phyloP scores from a whole-genome alignment of 805 yeast species.

The Scheffersomyces ergatensis region DNA sequence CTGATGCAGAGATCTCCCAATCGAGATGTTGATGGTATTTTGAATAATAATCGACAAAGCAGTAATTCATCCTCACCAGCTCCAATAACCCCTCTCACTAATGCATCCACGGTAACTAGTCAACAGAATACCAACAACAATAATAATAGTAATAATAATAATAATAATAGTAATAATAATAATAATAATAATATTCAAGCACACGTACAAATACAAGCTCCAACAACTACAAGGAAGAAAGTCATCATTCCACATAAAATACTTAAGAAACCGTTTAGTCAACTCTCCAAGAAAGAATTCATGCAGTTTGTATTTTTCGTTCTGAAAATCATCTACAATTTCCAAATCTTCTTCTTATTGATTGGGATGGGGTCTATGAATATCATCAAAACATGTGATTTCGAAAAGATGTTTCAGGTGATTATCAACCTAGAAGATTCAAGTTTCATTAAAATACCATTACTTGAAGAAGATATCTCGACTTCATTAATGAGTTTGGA shows the following conservation, averaged over 20 bases:
- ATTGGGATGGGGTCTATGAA: slow-evolving; percentile 1
- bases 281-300: slow-evolving; percentile 34
- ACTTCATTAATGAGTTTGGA: too few relatives aligned
- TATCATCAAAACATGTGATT: slow-evolving; percentile 12
- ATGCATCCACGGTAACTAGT: background rate
- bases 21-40: slow-evolving; percentile 1
- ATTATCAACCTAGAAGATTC: slow-evolving; percentile 7
- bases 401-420: slow-evolving; percentile 7
- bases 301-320: slow-evolving; percentile 32
- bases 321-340: slow-evolving; percentile 36
- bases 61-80: background rate
- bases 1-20: slow-evolving; percentile 5
- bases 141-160: too few relatives aligned
- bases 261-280: slow-evolving; percentile 38
- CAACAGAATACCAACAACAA: too few relatives aligned
- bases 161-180: too few relatives aligned
- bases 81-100: background rate
- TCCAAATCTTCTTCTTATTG: slow-evolving; percentile 22
- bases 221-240: slow-evolving; percentile 13
- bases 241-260: slow-evolving; percentile 41
- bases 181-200: too few relatives aligned
- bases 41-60: background rate
- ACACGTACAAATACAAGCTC: slow-evolving; percentile 3
- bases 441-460: too few relatives aligned
- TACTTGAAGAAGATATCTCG: too few relatives aligned